Evolutionary conservation across 306 rosid species (phyloP), one percentile per base, ranked within the genome.

Genomic region (Datisca glomerata): DNA sequence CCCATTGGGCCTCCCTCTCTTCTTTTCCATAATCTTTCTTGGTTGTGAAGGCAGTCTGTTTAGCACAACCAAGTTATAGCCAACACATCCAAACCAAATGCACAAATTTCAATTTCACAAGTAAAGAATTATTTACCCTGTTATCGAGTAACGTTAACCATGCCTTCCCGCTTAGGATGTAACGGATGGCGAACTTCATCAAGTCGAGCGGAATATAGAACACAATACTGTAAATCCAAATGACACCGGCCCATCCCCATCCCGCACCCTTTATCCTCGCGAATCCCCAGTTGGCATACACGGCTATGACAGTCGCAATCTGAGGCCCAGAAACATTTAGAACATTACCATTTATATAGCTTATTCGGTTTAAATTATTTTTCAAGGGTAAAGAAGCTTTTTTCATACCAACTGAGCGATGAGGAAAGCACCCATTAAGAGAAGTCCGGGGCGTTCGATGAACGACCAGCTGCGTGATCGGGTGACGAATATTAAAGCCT

Each of bases 1-100:
- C 98, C 98, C 98, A 89, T 25, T 89, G 98, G 61, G 98, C 98
- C 61, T 89, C 98, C 59, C 98, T 80, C 53, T 89, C 91, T 29
- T 61, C 98, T 22, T 70, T 89, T 17, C 98, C 98, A 19, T 80
- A 89, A 56, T 89, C 86, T 80, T 89, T 89, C 95, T 89, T 89
- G 64, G 98, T 80, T 63, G 98, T 89, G 73, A 89, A 89, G 51
- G 98, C 98, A 59, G 98, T 89, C 98, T 89, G 64, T 51, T 55
- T 24, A n/a, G n/a, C n/a, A n/a, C n/a, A n/a, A n/a, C n/a, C n/a
- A n/a, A n/a, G n/a, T n/a, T n/a, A n/a, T n/a, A n/a, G n/a, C n/a
- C n/a, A n/a, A n/a, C n/a, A n/a, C n/a, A n/a, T 51, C 38, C 27
- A 58, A 29, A 49, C 17, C n/a, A n/a, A 55, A 43, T 56, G 20